phyloP scores from a whole-genome alignment of 176 grass and related monocot species.

The Ensete glaucum region DNA sequence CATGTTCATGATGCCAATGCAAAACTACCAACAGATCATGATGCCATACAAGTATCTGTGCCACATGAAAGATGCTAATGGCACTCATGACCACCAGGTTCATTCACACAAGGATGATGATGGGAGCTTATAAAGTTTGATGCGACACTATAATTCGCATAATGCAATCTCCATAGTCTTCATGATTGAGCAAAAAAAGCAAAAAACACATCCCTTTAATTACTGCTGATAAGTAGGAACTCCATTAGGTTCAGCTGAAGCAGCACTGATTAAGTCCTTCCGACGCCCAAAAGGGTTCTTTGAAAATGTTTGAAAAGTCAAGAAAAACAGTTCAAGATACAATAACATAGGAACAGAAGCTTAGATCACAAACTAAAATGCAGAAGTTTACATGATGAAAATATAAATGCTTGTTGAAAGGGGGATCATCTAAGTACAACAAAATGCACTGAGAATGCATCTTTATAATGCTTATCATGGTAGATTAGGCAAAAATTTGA shows the following conservation, averaged over 20 bases:
- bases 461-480: no score
- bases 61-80: constrained; percentile 45
- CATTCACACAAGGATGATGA: constrained; percentile 58
- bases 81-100: constrained; percentile 33
- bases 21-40: constrained; percentile 41
- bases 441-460: no score
- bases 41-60: constrained; percentile 29
- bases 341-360: not conserved
- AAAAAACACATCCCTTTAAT: constrained; percentile 52
- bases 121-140: constrained; percentile 11
- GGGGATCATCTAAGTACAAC: no score
- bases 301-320: constrained; percentile 65
- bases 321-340: constrained; percentile 23
- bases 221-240: constrained; percentile 23
- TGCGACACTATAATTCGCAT: constrained; percentile 41
- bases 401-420: no score
- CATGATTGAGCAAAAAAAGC: constrained; percentile 22
- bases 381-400: no score
- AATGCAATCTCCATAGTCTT: constrained; percentile 30
- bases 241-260: constrained; percentile 34
- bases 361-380: no score
- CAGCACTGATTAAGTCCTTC: constrained; percentile 53
- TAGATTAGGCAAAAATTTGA: no score
- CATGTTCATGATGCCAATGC: constrained; percentile 51
- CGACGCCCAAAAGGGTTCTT: constrained; percentile 91